phyloP scores from a whole-genome alignment of 495 filamentous ascomycete species.

The Neurospora terricola region DNA sequence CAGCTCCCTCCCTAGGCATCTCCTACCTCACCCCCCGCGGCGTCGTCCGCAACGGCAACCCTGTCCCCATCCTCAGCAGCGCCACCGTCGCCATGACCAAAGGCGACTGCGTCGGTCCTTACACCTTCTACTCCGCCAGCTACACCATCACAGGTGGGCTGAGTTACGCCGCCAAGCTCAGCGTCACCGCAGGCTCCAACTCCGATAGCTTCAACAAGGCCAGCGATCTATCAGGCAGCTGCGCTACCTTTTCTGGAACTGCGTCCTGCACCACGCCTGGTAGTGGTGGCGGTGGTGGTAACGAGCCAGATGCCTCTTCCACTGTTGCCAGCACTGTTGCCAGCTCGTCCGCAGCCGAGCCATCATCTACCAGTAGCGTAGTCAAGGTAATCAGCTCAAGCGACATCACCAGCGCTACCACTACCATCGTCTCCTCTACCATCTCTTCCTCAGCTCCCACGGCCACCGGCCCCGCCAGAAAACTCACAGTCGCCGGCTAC shows the following conservation, averaged over 20 bases:
- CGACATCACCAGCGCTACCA: constrained; percentile 1
- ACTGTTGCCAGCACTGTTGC: constrained; percentile 8
- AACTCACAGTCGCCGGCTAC: constrained; percentile 31
- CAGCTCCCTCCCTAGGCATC: constrained; percentile 29
- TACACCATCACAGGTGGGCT: constrained; percentile 35
- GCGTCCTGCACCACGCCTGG: constrained; percentile 11
- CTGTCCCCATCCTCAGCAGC: constrained; percentile 38
- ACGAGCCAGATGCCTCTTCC: constrained; percentile 13
- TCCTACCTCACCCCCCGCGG: constrained; percentile 40
- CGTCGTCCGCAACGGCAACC: constrained; percentile 24
- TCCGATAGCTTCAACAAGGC: constrained; percentile 33
- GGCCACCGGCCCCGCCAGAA: constrained; percentile 13
- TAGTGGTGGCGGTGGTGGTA: not conserved
- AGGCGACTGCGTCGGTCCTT: constrained; percentile 39
- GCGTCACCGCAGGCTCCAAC: constrained; percentile 32
- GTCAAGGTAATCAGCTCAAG: constrained; percentile 2
- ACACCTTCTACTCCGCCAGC: constrained; percentile 42
- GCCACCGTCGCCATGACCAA: constrained; percentile 36
- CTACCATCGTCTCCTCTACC: not conserved
- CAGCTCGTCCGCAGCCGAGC: not conserved
- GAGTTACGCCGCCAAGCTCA: constrained; percentile 39
- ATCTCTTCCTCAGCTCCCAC: constrained; percentile 20
- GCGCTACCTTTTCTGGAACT: constrained; percentile 19
- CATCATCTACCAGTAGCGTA: not conserved
- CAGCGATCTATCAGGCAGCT: constrained; percentile 30